Evolutionary conservation across 306 rosid genomes (phyloP).

Genomic region (Coriaria nepalensis): DNA sequence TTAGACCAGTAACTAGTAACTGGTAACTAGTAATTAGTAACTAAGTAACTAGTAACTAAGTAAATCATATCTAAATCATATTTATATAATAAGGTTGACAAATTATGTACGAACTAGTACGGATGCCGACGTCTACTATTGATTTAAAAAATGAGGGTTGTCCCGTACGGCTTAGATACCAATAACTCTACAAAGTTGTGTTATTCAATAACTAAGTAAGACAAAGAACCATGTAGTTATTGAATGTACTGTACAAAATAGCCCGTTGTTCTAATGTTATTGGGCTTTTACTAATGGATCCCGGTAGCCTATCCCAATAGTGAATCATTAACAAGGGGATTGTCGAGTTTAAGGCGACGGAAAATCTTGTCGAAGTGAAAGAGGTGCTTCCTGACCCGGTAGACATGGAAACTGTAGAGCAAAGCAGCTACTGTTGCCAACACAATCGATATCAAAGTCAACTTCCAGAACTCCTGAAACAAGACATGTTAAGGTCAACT

Average conservation of each 20-base stretch:
- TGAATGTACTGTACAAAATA: no score
- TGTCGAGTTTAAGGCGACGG: no score
- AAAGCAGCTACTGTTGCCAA: constrained; percentile 51
- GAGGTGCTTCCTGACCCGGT: constrained; percentile 40
- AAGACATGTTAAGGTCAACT: background rate
- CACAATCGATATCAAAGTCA: constrained; percentile 43
- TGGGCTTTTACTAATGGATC: no score
- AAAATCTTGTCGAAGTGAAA: constrained; percentile 37
- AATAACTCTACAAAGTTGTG: background rate
- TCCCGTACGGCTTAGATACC: background rate
- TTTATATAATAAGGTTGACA: no score
- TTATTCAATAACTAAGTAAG: background rate
- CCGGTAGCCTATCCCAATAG: no score
- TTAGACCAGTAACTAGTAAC: no score
- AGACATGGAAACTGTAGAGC: constrained; percentile 47
- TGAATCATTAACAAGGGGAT: no score
- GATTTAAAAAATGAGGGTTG: background rate
- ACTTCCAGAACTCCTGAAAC: constrained; percentile 72
- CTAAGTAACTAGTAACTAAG: no score
- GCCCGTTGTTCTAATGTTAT: no score
- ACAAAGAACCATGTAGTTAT: no score
- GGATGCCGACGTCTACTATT: background rate
- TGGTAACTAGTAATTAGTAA: no score
- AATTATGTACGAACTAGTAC: constrained; percentile 1
- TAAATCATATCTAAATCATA: no score